Base-by-base conservation (phyloP, 352 stramenopile genomes). In the Globisporangium heterothallicum region DNA sequence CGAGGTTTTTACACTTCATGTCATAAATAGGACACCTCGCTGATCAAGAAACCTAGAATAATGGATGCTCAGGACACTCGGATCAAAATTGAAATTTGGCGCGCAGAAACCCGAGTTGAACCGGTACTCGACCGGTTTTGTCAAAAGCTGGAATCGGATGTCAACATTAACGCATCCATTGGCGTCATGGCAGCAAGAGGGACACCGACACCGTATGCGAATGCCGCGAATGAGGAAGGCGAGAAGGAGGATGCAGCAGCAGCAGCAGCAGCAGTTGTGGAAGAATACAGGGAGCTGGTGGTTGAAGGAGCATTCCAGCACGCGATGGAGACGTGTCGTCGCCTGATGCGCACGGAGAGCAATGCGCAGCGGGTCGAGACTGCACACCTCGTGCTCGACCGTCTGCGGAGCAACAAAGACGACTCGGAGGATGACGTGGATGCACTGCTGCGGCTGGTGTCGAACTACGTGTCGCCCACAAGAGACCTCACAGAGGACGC, bases 351-450 rank as follows among this genome's bases (percentile, higher is more conserved):
- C 52, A 65, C 63, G 2, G 66, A 79, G 3, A 71, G 48, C 45
- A 70, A 54, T 21, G 35, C 59, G 13, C 66, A 81, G 35, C 66
- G 77, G 16, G 49, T 68, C 24, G 63, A 83, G 46, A 70, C 67
- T 12, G 78, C 78, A 58, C 63, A 68, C 0, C 51, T 89, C 49
- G 61, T 92, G 21, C 70, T 94, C 19, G 83, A 94, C 22, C 80
- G 83, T 2, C 64, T 94, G 19, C 78, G 78, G 27, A 62, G 53
- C 27, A 70, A 71, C 32, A 51, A 35, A 38, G 44, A 63, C 22
- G 80, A 92, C 62, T 69, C 78, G 52, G 54, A 55, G 29, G 83
- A 91, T 56, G 70, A 84, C 45, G 79, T 84, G 42, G 87, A 91
- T 58, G 64, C 69, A 35, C 47, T 94, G 38, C 63, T 94, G 54